Evolutionary conservation across 2,329 filamentous ascomycete species (phyloP).

Genomic region (Colletotrichum magnum): DNA sequence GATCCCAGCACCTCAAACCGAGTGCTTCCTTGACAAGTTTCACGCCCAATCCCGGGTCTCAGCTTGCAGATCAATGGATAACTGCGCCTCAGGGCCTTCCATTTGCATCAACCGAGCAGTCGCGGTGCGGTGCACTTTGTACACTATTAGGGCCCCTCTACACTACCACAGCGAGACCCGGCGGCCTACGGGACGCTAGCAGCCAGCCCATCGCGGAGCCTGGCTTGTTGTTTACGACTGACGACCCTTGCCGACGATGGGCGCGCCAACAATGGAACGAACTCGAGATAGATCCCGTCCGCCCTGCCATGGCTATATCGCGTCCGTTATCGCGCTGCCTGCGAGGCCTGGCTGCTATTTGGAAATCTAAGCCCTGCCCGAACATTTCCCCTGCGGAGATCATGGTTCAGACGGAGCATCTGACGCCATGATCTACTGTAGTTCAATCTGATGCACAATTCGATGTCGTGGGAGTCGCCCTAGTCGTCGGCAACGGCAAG

Average conservation of each 20-base stretch:
- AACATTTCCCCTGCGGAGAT: constrained; percentile 54
- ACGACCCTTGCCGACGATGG: constrained; percentile 9
- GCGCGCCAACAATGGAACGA: constrained; percentile 26
- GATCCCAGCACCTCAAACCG: constrained; percentile 41
- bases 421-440: constrained; percentile 56
- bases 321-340: constrained; percentile 23
- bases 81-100: constrained; percentile 47
- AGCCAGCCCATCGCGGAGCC: constrained; percentile 13
- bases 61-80: constrained; percentile 56
- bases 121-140: constrained; percentile 6
- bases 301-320: constrained; percentile 29
- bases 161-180: not conserved
- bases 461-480: constrained; percentile 39
- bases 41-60: constrained; percentile 57
- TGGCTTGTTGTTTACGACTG: constrained; percentile 14
- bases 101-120: constrained; percentile 33
- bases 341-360: constrained; percentile 30
- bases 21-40: constrained; percentile 52
- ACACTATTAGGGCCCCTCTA: not conserved
- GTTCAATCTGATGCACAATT: constrained; percentile 53
- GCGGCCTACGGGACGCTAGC: not conserved
- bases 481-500: constrained; percentile 28
- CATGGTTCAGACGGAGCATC: constrained; percentile 57
- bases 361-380: constrained; percentile 45
- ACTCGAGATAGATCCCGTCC: constrained; percentile 29